These are phyloP conservation scores for Tricholoma sp. DNA, from an alignment of 768 basidiomycete species.

Conservation along the genomic window DNA sequence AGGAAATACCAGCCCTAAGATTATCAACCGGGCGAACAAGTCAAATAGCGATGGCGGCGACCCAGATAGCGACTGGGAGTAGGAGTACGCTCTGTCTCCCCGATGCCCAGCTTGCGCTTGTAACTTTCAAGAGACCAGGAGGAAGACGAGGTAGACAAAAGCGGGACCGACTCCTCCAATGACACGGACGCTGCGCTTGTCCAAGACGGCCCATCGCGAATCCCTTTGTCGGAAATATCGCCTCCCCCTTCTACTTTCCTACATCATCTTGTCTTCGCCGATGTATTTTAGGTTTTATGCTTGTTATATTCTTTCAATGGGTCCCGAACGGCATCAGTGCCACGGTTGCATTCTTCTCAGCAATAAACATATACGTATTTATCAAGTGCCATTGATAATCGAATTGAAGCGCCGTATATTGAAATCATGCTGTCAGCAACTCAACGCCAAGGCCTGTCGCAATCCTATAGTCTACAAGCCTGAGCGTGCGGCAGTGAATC, in stretches of 20 bases:
- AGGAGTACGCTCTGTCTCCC: conserved; percentile 5
- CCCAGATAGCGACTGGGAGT: conserved; percentile 67
- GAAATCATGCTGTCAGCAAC: too few species aligned
- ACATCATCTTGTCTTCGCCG: conserved; percentile 31
- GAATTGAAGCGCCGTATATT: too few species aligned
- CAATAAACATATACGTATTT: too few species aligned
- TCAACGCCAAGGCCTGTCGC: too few species aligned
- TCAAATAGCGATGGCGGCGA: conserved; percentile 34
- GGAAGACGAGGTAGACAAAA: conserved; percentile 70
- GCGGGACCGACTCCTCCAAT: conserved; percentile 76
- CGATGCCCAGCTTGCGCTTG: too few species aligned
- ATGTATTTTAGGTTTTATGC: too few species aligned
- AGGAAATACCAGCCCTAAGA: conserved; percentile 25
- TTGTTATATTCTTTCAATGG: conserved; percentile 60
- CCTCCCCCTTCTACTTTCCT: conserved; percentile 21
- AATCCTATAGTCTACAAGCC: too few species aligned
- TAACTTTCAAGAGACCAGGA: conserved; percentile 35
- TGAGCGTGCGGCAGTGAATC: too few species aligned
- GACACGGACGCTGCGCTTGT: conserved; percentile 88
- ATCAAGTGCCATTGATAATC: too few species aligned
- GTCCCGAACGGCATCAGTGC: conserved; percentile 45
- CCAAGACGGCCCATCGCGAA: conserved; percentile 55
- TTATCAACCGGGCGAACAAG: conserved; percentile 9
- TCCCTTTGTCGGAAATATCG: conserved; percentile 19
- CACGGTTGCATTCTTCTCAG: conserved; percentile 25